phyloP scores from a whole-genome alignment of 2,329 filamentous ascomycete species.

The Colletotrichum spaethianum region DNA sequence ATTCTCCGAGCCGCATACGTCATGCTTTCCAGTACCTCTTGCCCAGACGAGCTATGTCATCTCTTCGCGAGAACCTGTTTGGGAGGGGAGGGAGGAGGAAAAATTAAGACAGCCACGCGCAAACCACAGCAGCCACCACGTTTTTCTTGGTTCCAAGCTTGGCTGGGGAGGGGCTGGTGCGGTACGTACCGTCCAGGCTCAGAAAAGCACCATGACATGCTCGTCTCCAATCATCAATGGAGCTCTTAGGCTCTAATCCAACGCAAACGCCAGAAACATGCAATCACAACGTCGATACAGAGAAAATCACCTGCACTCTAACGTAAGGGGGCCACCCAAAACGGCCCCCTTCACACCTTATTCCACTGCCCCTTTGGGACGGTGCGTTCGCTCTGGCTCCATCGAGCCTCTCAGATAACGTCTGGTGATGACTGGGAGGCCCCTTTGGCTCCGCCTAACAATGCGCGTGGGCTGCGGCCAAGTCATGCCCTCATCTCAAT shows the following conservation, averaged over 20 bases:
- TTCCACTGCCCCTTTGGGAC: conserved; percentile 13
- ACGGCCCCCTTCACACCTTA: conserved; percentile 21
- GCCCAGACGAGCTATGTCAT: conserved; percentile 33
- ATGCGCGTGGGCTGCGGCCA: not conserved
- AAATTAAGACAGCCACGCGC: conserved; percentile 26
- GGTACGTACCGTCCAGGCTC: not conserved
- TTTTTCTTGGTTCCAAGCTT: conserved; percentile 8
- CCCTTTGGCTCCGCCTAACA: not conserved
- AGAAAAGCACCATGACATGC: conserved; percentile 37
- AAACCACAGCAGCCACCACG: conserved; percentile 26
- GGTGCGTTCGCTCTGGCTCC: conserved; percentile 18
- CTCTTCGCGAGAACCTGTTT: conserved; percentile 32
- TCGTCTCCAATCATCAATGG: conserved; percentile 19
- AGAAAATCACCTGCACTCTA: conserved; percentile 22
- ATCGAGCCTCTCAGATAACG: not conserved
- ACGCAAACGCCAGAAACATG: conserved; percentile 10
- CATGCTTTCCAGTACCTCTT: conserved; percentile 17
- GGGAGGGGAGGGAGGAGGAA: not conserved
- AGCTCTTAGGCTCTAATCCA: not conserved
- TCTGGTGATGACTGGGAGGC: conserved; percentile 6
- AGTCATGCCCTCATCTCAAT: not conserved
- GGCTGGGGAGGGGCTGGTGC: conserved; percentile 9
- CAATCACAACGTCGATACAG: conserved; percentile 20
- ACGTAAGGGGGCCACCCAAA: conserved; percentile 30
- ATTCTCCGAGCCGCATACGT: conserved; percentile 38